A percentile compares a stretch with the other conserved stretches of the same genome.
Conservation (phyloP, 176 grass and related monocot genomes). For the Hordeum vulgare region DNA sequence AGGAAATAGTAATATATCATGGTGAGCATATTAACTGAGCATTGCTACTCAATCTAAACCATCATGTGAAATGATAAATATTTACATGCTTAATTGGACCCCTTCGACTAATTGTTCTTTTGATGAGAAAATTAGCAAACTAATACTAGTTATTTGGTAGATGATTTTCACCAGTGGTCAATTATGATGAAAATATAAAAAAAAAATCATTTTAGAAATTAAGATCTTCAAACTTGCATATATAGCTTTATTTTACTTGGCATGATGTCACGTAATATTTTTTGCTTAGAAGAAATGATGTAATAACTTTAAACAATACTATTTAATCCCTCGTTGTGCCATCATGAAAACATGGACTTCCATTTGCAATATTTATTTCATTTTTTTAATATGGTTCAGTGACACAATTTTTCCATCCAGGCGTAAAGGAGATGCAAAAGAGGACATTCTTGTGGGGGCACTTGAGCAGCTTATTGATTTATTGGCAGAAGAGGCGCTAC, state of each 20-base stretch:
- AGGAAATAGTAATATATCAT: background rate
- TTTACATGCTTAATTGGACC: background rate
- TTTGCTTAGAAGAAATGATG: background rate
- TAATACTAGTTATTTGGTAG: background rate
- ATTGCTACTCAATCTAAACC: background rate
- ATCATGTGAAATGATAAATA: background rate
- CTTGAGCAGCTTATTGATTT: conserved; percentile 38
- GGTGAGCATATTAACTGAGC: conserved; percentile 16
- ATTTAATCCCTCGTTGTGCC: background rate
- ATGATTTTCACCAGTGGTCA: background rate
- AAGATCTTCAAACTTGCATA: background rate
- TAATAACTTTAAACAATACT: background rate
- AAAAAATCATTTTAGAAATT: background rate
- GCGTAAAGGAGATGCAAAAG: conserved; percentile 16
- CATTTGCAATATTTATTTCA: background rate
- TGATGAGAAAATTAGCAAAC: background rate
- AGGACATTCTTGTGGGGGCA: conserved; percentile 23
- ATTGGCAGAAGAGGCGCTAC: conserved; percentile 27
- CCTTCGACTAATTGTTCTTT: background rate
- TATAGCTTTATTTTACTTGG: background rate
- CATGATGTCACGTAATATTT: background rate
- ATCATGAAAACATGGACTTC: background rate
- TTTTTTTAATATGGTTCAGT: background rate
- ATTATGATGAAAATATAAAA: background rate
- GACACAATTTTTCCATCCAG: conserved; percentile 12